Conservation (phyloP, 1,284 basidiomycete genomes). For the Cryptococcus depauperatus region DNA sequence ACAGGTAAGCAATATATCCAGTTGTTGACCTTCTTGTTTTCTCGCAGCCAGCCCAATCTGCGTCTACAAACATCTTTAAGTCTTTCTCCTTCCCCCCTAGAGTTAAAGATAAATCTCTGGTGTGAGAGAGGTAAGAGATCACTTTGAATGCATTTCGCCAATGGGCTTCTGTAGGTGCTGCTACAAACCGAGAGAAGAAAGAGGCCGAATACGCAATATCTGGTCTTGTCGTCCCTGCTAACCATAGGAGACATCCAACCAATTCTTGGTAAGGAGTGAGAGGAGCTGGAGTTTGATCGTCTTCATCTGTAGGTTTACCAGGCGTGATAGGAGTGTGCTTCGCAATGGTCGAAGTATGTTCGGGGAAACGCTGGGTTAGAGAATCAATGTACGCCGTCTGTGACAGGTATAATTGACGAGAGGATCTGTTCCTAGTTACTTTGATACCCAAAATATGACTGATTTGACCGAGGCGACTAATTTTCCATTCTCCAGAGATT, state of each 20-base stretch:
- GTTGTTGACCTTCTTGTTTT: not conserved
- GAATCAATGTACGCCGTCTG: too few relatives aligned
- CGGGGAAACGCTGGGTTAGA: not conserved
- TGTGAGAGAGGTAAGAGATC: not conserved
- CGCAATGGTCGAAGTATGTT: not conserved
- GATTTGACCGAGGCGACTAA: not conserved
- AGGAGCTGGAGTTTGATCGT: not conserved
- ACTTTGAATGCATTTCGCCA: not conserved
- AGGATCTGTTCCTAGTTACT: too few relatives aligned
- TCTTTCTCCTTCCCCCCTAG: not conserved
- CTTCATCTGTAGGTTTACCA: not conserved
- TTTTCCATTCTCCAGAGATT: not conserved
- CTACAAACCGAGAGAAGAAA: not conserved
- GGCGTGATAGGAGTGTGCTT: not conserved
- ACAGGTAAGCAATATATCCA: not conserved
- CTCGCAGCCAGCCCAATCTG: not conserved
- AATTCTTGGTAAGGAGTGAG: not conserved
- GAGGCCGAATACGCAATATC: not conserved
- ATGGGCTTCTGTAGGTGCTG: not conserved
- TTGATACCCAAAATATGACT: not conserved
- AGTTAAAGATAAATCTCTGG: not conserved
- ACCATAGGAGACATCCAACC: not conserved
- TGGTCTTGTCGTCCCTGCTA: not conserved
- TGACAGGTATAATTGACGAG: too few relatives aligned
- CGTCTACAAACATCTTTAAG: not conserved